Percentiles rank a stretch among this genome's conserved stretches.
Evolutionary conservation across 2,329 filamentous ascomycete genomes (phyloP).

Genomic region (Exserohilum turcica): DNA sequence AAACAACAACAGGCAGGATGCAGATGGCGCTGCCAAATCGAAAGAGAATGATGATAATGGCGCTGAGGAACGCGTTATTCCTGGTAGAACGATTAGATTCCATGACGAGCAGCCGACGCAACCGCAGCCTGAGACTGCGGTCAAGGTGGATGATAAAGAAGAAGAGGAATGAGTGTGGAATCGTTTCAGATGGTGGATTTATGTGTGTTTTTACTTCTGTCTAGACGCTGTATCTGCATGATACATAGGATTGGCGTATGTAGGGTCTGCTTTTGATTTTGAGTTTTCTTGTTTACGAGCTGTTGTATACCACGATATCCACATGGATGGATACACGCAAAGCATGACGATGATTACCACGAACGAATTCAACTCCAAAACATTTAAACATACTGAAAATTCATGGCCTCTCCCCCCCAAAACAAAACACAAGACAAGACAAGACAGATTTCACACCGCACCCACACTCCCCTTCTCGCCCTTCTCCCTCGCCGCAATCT

Average conservation of each 20-base stretch:
- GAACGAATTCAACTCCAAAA: no score
- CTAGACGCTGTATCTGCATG: neutral
- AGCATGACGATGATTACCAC: no score
- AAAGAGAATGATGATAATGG: neutral
- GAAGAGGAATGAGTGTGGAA: neutral
- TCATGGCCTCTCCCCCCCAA: no score
- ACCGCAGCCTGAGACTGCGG: neutral
- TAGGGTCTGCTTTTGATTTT: neutral
- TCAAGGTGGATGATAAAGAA: neutral
- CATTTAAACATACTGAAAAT: no score
- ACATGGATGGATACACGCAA: no score
- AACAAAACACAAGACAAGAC: no score
- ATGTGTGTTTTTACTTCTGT: neutral
- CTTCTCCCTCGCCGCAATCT: slow-evolving; percentile 37
- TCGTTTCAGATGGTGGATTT: neutral
- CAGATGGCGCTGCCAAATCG: neutral
- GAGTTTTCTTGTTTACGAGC: no score
- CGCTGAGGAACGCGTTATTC: slow-evolving; percentile 9
- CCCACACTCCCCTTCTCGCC: slow-evolving; percentile 32
- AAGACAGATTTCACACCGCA: slow-evolving; percentile 1
- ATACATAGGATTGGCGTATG: neutral
- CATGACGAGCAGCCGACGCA: slow-evolving; percentile 28
- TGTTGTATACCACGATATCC: no score
- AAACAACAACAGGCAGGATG: neutral
- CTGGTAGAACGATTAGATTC: slow-evolving; percentile 36